phyloP scores from a whole-genome alignment of 2,329 filamentous ascomycete genomes.

The Malbranchea zuffiana region DNA sequence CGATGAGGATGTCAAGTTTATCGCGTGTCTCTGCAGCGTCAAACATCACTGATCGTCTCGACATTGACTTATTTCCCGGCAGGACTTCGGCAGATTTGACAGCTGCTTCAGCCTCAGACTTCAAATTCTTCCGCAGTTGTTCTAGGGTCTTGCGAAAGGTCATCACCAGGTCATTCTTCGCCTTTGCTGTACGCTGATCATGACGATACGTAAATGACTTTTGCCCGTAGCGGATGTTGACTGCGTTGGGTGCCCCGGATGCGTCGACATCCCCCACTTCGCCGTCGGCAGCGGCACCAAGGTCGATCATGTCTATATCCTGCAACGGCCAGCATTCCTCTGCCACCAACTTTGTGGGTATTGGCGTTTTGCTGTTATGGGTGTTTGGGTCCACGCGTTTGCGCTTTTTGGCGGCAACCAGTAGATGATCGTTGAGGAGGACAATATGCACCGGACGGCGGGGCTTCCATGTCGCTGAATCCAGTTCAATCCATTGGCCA shows the following conservation, averaged over 20 bases:
- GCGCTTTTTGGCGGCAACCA: constrained; percentile 87
- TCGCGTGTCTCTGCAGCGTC: constrained; percentile 71
- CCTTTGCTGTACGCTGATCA: constrained; percentile 64
- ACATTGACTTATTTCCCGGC: constrained; percentile 57
- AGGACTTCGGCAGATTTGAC: constrained; percentile 77
- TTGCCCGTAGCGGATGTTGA: constrained; percentile 79
- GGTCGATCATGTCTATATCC: constrained; percentile 86
- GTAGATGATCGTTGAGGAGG: constrained; percentile 83
- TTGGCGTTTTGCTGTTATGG: constrained; percentile 34
- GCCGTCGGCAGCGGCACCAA: constrained; percentile 45
- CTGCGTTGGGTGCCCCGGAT: constrained; percentile 62
- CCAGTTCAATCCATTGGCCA: constrained; percentile 86
- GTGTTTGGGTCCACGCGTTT: constrained; percentile 61
- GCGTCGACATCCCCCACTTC: constrained; percentile 38
- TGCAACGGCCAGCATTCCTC: constrained; percentile 90
- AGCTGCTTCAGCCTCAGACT: constrained; percentile 77
- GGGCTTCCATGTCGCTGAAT: constrained; percentile 95
- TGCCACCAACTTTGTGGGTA: constrained; percentile 66
- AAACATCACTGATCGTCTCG: constrained; percentile 69
- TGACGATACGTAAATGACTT: constrained; percentile 94
- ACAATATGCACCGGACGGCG: constrained; percentile 82
- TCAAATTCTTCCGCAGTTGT: constrained; percentile 72
- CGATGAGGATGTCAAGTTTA: constrained; percentile 63
- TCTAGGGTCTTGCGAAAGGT: constrained; percentile 90
- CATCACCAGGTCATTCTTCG: constrained; percentile 70